Base-by-base conservation (phyloP, 2,329 filamentous ascomycete species). In the Trichoderma endophyticum region DNA sequence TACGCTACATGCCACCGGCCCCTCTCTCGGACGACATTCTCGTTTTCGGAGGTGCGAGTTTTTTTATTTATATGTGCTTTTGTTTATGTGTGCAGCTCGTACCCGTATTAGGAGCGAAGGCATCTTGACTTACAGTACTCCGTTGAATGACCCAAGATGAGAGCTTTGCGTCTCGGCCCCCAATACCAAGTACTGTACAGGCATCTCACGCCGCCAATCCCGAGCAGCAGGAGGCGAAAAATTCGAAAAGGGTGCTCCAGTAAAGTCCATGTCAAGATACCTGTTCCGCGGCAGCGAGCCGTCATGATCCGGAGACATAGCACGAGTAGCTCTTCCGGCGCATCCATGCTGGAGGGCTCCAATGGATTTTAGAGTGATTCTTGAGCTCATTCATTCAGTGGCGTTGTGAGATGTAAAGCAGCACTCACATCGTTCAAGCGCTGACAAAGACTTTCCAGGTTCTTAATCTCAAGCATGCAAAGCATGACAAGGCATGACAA, bases 201-300 rank as follows among this genome's bases (percentile, higher is more conserved):
- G 15, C 18, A 32, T 28, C 54, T 57, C 21, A 54, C 48, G n/a
- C 39, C 39, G 39, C 39, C 39, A n/a, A 43, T 43, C 15, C 39
- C 39, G 39, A 43, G 39, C 48, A 51, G n/a, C n/a, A 24, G n/a
- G 48, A 54, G 48, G 48, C 48, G 18, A 60, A 60, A 59, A 32
- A 28, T 28, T 3, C 5, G 26, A 28, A 28, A 28, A 28, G 26
- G 26, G 26, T 28, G 26, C 26, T 28, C 26, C 26, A 28, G 2
- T 28, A 28, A 28, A 28, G 5, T 28, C 26, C 26, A 28, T 21
- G 24, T 36, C 34, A 43, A 51, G 51, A 26, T 48, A 32, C 48
- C 34, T 51, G 56, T 51, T 48, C 68, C 28, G 68, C 54, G 66
- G 71, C 71, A 71, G 61, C 34, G 32, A 34, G 72, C 68, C 54